Evolutionary conservation across 495 filamentous ascomycete species (phyloP).

Genomic region (Trichocladium antarcticum): DNA sequence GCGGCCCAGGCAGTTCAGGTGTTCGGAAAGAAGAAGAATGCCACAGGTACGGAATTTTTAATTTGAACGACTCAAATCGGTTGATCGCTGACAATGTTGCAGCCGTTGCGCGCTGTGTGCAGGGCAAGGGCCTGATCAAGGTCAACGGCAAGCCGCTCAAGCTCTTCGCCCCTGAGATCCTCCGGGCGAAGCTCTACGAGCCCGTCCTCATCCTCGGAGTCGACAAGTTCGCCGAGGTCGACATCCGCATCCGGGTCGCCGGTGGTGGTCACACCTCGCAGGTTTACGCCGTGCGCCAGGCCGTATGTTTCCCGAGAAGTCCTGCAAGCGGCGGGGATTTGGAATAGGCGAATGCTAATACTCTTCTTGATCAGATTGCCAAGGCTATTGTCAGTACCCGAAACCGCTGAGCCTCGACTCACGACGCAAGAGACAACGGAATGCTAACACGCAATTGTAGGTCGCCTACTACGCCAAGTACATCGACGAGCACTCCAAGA

Average conservation of each 20-base stretch:
- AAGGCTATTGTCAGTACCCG: conserved; percentile 43
- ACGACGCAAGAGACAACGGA: background rate
- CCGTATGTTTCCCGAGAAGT: conserved; percentile 30
- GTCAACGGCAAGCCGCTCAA: conserved; percentile 94
- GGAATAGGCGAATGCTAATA: conserved; percentile 11
- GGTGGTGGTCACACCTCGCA: conserved; percentile 97
- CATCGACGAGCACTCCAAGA: conserved; percentile 99
- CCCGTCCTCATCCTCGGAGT: conserved; percentile 89
- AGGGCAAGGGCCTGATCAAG: conserved; percentile 70
- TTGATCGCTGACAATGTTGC: conserved; percentile 11
- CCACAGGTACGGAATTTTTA: conserved; percentile 25
- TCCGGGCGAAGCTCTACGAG: conserved; percentile 96
- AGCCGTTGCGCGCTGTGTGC: conserved; percentile 30
- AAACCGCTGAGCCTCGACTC: background rate
- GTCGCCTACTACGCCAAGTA: conserved; percentile 99
- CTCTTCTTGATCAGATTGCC: conserved; percentile 48
- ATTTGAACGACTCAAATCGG: conserved; percentile 1
- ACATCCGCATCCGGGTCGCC: conserved; percentile 92
- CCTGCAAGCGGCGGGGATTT: background rate
- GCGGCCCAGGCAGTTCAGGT: conserved; percentile 30
- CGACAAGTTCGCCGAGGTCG: conserved; percentile 78
- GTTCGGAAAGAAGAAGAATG: conserved; percentile 36
- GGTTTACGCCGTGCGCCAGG: conserved; percentile 97
- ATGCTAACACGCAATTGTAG: conserved; percentile 17
- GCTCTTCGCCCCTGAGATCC: conserved; percentile 89